phyloP scores from a whole-genome alignment of 352 stramenopile species.

The Globisporangium nunn region DNA sequence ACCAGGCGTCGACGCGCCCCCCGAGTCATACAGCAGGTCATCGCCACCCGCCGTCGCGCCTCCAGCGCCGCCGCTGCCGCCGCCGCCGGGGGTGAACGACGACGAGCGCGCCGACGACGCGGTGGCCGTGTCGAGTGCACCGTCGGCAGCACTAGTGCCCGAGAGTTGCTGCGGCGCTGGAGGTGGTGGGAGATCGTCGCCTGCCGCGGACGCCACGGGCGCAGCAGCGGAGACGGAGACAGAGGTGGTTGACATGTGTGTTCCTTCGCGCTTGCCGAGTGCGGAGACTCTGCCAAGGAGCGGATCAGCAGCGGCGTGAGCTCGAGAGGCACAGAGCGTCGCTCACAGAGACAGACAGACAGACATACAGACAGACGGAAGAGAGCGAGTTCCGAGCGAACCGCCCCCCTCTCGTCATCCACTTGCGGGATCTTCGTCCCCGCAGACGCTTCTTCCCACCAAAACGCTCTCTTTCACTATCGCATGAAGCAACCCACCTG shows the following conservation, averaged over 20 bases:
- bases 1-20: slow-evolving; percentile 22
- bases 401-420: neutral
- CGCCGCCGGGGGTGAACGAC: slow-evolving; percentile 11
- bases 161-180: neutral
- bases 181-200: neutral
- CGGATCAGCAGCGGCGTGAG: no score
- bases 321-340: no score
- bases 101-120: slow-evolving; percentile 10
- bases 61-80: neutral
- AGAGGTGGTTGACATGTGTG: neutral
- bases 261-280: neutral
- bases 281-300: neutral
- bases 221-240: neutral
- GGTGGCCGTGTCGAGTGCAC: slow-evolving; percentile 2
- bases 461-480: no score
- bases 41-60: neutral
- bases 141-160: neutral
- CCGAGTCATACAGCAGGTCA: slow-evolving; percentile 24
- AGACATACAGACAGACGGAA: neutral
- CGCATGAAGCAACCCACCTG: no score
- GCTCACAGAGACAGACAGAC: slow-evolving; percentile 9
- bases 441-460: no score
- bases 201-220: neutral
- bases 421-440: neutral
- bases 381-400: slow-evolving; percentile 14